These are phyloP conservation scores for Coffea eugenioides DNA, from an alignment of 257 asterid genomes.

Conservation along the genomic window DNA sequence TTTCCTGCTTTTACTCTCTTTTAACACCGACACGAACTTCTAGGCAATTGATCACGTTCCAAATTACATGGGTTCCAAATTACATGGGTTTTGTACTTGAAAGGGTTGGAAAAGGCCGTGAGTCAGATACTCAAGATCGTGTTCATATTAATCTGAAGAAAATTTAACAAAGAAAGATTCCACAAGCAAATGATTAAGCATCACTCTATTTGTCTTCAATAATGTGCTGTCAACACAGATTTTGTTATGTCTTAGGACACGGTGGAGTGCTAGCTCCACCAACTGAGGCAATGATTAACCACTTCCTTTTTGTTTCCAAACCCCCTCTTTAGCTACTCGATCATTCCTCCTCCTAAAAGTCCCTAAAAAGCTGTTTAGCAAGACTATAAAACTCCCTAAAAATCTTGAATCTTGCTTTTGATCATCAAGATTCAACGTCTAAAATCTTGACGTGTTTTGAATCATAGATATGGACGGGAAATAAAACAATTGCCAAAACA, in stretches of 20 bases:
- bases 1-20: background rate
- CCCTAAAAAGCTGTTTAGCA: too few species aligned
- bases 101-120: background rate
- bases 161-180: background rate
- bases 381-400: too few species aligned
- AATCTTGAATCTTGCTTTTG: too few species aligned
- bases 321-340: background rate
- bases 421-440: background rate
- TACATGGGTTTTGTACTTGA: background rate
- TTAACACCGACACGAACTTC: background rate
- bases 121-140: slow-evolving; percentile 3
- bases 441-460: too few species aligned
- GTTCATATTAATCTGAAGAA: slow-evolving; percentile 4
- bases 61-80: too few species aligned
- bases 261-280: background rate
- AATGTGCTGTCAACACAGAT: background rate
- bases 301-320: background rate
- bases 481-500: too few species aligned
- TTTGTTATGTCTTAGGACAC: background rate
- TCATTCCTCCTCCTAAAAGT: background rate
- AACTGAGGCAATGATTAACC: slow-evolving; percentile 5
- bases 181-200: background rate
- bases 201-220: background rate
- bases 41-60: background rate
- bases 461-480: background rate